Evolutionary conservation across 2,329 filamentous ascomycete species (phyloP).

Genomic region (Akanthomyces dipterigenus): DNA sequence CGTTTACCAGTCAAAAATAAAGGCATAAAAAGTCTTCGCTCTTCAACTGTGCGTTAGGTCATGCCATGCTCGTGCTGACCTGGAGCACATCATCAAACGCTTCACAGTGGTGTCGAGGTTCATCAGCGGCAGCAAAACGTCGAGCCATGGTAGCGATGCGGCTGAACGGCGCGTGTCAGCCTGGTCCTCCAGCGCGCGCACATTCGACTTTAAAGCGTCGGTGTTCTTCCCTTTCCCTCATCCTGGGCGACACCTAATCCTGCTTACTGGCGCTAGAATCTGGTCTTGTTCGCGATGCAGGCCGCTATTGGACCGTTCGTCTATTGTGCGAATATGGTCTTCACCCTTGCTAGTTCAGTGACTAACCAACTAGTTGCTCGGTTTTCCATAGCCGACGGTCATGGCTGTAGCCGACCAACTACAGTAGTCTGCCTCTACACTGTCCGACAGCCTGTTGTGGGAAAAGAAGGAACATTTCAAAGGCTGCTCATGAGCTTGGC

Average conservation of each 20-base stretch:
- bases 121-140: background rate
- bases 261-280: background rate
- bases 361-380: background rate
- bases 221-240: background rate
- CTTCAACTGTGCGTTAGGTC: background rate
- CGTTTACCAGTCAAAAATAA: background rate
- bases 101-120: background rate
- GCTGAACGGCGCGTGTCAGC: background rate
- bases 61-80: too few relatives aligned
- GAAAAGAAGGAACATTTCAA: background rate
- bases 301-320: background rate
- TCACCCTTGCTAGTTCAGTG: background rate
- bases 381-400: background rate
- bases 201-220: background rate
- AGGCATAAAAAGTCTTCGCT: background rate
- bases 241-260: background rate
- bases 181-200: background rate
- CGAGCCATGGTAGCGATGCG: background rate
- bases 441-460: background rate
- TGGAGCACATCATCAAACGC: too few relatives aligned
- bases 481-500: background rate
- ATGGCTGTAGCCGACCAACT: background rate
- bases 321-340: background rate
- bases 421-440: background rate
- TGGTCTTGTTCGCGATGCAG: background rate